A percentile compares a stretch with the other conserved stretches of the same genome.
These are phyloP conservation scores for Chrysoporthe austroafricana DNA, from an alignment of 2,329 filamentous ascomycete species.

Conservation along the genomic window DNA sequence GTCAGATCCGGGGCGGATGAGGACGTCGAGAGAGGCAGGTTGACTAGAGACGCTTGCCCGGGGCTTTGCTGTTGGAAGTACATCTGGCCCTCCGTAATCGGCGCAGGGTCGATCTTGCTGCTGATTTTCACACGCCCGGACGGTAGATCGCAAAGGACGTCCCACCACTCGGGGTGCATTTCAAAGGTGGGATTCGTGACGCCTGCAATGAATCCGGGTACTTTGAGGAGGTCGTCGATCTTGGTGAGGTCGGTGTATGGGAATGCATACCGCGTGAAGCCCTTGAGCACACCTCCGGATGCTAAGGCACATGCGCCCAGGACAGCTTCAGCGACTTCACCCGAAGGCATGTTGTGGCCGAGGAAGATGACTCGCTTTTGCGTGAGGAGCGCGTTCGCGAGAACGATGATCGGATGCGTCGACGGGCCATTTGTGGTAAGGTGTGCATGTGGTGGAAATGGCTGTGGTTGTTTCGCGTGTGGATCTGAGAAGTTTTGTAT, in stretches of 20 bases:
- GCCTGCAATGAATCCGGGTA: constrained; percentile 95
- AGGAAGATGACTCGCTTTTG: constrained; percentile 97
- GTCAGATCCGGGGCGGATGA: constrained; percentile 67
- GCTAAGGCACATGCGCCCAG: constrained; percentile 93
- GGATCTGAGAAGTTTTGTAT: constrained; percentile 90
- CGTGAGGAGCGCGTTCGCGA: constrained; percentile 91
- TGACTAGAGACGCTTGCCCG: constrained; percentile 54
- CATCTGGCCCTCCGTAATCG: constrained; percentile 79
- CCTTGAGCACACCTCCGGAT: constrained; percentile 87
- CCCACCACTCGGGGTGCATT: constrained; percentile 97
- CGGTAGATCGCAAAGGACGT: constrained; percentile 89
- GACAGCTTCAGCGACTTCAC: constrained; percentile 96
- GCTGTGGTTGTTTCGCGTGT: constrained; percentile 80
- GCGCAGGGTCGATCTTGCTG: constrained; percentile 79
- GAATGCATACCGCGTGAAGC: constrained; percentile 95
- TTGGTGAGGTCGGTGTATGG: constrained; percentile 98
- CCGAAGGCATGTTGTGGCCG: constrained; percentile 91
- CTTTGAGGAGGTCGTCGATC: constrained; percentile 92
- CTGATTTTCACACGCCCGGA: constrained; percentile 95
- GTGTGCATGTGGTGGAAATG: constrained; percentile 86
- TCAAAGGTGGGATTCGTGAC: constrained; percentile 98
- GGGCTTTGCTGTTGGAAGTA: constrained; percentile 86
- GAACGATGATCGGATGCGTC: constrained; percentile 93
- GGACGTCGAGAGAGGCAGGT: constrained; percentile 43
- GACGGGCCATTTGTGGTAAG: constrained; percentile 87